phyloP scores from a whole-genome alignment of 345 rosid species.

The Brassica napus region Da-Ae NC_063447.1:35891001-35891500 shows the following conservation, averaged over 20 bases:
- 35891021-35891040: too few species aligned
- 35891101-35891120: neutral
- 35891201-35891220: conserved; percentile 41
- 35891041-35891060: conserved; percentile 58
- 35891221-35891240: neutral
- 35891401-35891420: too few species aligned
- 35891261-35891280: too few species aligned
- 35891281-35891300: too few species aligned
- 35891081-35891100: conserved; percentile 18
- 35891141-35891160: conserved; percentile 32
- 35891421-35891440: neutral
- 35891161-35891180: conserved; percentile 6
- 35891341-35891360: too few species aligned
- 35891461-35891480: neutral
- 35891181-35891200: conserved; percentile 23
- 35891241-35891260: neutral
- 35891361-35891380: too few species aligned
- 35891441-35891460: neutral
- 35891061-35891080: conserved; percentile 62
- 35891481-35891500: too few species aligned
- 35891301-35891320: too few species aligned
- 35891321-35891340: too few species aligned
- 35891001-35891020: too few species aligned
- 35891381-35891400: too few species aligned
- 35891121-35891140: conserved; percentile 24